Conservation (phyloP, 1,284 basidiomycete species). For the Coniophora puteana region DNA sequence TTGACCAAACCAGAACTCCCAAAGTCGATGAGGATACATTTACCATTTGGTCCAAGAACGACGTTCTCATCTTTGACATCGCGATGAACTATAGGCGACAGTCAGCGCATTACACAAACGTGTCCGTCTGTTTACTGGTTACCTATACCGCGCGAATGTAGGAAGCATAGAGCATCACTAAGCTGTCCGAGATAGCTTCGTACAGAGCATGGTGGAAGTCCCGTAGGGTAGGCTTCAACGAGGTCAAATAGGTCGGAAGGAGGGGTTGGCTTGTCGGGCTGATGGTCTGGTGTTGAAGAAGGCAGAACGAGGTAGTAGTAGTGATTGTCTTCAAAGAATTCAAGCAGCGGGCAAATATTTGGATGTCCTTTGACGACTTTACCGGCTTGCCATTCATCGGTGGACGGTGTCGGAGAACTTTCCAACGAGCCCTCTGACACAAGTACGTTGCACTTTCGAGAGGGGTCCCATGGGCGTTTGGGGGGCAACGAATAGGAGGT, state of each 20-base stretch:
- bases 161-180: slow-evolving; percentile 87
- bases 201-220: slow-evolving; percentile 74
- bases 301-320: slow-evolving; percentile 92
- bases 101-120: slow-evolving; percentile 8
- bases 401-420: slow-evolving; percentile 13
- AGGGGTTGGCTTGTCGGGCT: slow-evolving; percentile 46
- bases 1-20: slow-evolving; percentile 88
- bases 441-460: slow-evolving; percentile 34
- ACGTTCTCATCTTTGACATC: slow-evolving; percentile 99
- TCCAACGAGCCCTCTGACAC: slow-evolving; percentile 1
- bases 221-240: slow-evolving; percentile 87
- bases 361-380: slow-evolving; percentile 79
- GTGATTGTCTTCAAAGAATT: slow-evolving; percentile 97
- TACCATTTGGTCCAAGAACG: slow-evolving; percentile 66
- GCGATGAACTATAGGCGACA: slow-evolving; percentile 76
- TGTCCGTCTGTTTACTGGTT: slow-evolving; percentile 21
- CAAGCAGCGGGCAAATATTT: slow-evolving; percentile 89
- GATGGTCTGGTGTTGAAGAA: slow-evolving; percentile 59
- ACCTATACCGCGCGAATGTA: slow-evolving; percentile 90
- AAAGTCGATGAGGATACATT: slow-evolving; percentile 95
- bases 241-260: slow-evolving; percentile 92
- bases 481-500: slow-evolving; percentile 71
- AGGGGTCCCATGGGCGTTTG: slow-evolving; percentile 78
- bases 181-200: slow-evolving; percentile 92
- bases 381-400: slow-evolving; percentile 61